phyloP scores from a whole-genome alignment of 2,329 filamentous ascomycete species.

The Aspergillus texensis region DNA sequence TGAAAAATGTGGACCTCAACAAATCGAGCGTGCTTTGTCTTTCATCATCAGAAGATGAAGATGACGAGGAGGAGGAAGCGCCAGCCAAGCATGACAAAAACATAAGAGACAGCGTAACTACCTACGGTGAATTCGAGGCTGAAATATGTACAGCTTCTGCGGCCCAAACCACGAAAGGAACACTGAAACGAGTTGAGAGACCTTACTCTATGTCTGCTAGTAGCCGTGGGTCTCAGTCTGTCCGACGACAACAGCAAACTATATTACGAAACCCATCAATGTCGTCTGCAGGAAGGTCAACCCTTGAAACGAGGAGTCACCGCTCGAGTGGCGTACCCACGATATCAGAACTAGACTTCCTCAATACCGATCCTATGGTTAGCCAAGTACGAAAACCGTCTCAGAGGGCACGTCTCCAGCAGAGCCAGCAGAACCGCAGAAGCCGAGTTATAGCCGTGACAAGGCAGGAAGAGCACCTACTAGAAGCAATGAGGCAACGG shows the following conservation, averaged over 20 bases:
- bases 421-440: constrained; percentile 36
- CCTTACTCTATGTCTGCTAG: constrained; percentile 28
- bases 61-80: constrained; percentile 34
- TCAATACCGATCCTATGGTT: constrained; percentile 26
- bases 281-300: constrained; percentile 33
- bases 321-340: constrained; percentile 36
- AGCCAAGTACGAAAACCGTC: constrained; percentile 24
- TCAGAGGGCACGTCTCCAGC: constrained; percentile 20
- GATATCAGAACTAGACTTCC: constrained; percentile 37
- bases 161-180: constrained; percentile 35
- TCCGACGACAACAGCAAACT: constrained; percentile 20
- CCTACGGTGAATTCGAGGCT: constrained; percentile 44
- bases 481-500: constrained; percentile 54
- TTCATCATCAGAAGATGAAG: constrained; percentile 53
- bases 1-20: constrained; percentile 45
- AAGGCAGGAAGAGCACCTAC: constrained; percentile 54
- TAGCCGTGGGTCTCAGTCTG: constrained; percentile 28
- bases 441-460: constrained; percentile 57
- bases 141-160: constrained; percentile 48
- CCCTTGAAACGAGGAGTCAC: constrained; percentile 25
- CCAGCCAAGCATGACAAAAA: constrained; percentile 21
- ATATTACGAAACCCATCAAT: constrained; percentile 27
- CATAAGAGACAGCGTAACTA: constrained; percentile 43
- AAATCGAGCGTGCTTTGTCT: constrained; percentile 51
- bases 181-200: constrained; percentile 32